phyloP scores from a whole-genome alignment of 768 basidiomycete species.

The Saitozyma sp. region DNA sequence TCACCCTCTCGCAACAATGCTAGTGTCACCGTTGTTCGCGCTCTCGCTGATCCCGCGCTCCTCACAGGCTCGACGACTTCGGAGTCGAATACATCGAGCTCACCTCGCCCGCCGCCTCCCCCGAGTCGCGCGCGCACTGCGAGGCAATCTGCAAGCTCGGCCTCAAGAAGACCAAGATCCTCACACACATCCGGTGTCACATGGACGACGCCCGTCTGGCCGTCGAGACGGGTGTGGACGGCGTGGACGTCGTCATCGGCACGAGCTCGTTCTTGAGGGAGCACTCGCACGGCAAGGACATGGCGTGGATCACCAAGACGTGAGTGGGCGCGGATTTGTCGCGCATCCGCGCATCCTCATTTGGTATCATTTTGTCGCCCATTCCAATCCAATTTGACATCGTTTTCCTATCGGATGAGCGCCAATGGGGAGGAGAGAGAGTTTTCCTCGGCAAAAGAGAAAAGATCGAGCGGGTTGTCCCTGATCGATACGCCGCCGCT shows the following conservation, averaged over 20 bases:
- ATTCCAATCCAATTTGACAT: neutral
- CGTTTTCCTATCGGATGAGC: too few species aligned
- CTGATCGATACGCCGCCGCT: neutral
- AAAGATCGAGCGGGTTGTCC: too few species aligned
- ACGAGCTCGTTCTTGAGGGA: slow-evolving; percentile 98
- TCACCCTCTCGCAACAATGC: neutral
- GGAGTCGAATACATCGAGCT: slow-evolving; percentile 99
- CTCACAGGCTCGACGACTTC: slow-evolving; percentile 76
- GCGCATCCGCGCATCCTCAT: neutral
- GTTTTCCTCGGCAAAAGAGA: too few species aligned
- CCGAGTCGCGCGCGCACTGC: slow-evolving; percentile 90
- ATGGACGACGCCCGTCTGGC: slow-evolving; percentile 99
- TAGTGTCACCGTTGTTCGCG: neutral
- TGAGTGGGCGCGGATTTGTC: slow-evolving; percentile 13
- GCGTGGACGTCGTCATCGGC: slow-evolving; percentile 98
- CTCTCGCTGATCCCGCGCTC: neutral
- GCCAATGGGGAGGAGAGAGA: too few species aligned
- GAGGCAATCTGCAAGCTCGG: slow-evolving; percentile 99
- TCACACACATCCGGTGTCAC: slow-evolving; percentile 98
- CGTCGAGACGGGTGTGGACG: slow-evolving; percentile 97
- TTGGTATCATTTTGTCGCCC: too few species aligned
- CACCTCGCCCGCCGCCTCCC: slow-evolving; percentile 95
- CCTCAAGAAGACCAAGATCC: slow-evolving; percentile 73
- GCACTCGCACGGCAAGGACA: slow-evolving; percentile 99
- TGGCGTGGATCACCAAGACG: slow-evolving; percentile 95